Evolutionary conservation across 192 early-diverging fungal species (phyloP).

Genomic region (Paraglomus brasilianum): DNA sequence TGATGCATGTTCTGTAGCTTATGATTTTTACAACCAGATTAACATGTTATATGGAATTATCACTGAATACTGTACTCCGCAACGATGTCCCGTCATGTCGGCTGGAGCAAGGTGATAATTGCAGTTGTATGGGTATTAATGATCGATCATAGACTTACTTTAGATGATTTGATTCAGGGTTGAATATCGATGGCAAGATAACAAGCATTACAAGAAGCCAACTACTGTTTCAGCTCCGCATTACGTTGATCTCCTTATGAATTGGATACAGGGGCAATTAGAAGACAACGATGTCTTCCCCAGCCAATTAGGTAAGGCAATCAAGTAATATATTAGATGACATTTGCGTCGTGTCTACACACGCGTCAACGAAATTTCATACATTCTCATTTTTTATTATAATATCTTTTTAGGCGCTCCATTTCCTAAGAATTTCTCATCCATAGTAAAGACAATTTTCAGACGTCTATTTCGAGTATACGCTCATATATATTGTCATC

Average conservation of each 20-base stretch:
- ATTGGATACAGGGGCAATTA: constrained; percentile 78
- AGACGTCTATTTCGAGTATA: constrained; percentile 90
- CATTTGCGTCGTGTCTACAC: background rate
- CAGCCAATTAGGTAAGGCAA: constrained; percentile 60
- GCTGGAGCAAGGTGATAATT: constrained; percentile 66
- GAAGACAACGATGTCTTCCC: constrained; percentile 91
- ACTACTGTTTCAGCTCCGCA: constrained; percentile 83
- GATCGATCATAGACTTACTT: background rate
- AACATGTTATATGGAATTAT: constrained; percentile 91
- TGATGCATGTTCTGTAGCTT: constrained; percentile 43
- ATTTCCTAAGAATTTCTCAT: constrained; percentile 74
- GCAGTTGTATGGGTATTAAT: constrained; percentile 23
- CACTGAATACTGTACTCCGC: constrained; percentile 84
- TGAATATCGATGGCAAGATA: constrained; percentile 91
- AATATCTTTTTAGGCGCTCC: constrained; percentile 41
- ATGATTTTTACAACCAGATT: constrained; percentile 96
- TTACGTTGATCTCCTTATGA: constrained; percentile 86
- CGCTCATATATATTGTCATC: constrained; percentile 90
- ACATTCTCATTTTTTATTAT: constrained; percentile 22
- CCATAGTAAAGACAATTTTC: constrained; percentile 71
- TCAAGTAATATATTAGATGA: background rate
- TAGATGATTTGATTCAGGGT: constrained; percentile 39
- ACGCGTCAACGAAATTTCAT: background rate
- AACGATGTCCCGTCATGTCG: constrained; percentile 86
- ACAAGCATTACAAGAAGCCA: constrained; percentile 80